Conservation (phyloP, 139 green algal species). For the Chlorella sp. region DNA sequence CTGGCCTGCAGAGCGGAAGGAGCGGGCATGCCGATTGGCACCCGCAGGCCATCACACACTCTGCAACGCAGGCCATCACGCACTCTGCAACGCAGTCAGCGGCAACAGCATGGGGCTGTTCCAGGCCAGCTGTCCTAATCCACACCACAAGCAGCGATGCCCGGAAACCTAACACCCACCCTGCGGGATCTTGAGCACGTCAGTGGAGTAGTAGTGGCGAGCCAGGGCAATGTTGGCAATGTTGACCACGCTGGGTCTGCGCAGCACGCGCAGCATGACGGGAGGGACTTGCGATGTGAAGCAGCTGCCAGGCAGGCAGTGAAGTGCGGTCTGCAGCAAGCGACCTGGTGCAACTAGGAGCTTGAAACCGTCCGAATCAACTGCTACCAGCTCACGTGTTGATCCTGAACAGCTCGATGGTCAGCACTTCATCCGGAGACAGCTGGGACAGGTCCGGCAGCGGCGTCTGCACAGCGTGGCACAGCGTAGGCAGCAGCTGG, state of each 20-base stretch:
- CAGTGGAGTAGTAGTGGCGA: conserved; percentile 40
- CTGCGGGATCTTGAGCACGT: conserved; percentile 57
- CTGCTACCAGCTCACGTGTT: conserved; percentile 60
- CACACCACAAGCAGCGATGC: no score
- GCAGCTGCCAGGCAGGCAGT: not conserved
- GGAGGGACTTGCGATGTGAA: no score
- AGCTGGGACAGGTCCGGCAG: conserved; percentile 40
- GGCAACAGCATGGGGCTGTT: not conserved
- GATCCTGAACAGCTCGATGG: conserved; percentile 57
- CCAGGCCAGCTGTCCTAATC: not conserved
- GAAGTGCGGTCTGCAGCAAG: no score
- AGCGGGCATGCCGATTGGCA: no score
- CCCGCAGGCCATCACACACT: no score
- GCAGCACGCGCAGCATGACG: not conserved
- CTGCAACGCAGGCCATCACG: no score
- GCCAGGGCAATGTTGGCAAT: conserved; percentile 58
- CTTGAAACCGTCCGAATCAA: no score
- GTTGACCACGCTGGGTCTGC: conserved; percentile 66
- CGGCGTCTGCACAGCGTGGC: conserved; percentile 16
- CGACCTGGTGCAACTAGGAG: no score
- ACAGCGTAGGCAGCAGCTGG: not conserved
- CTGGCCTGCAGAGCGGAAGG: conserved; percentile 23
- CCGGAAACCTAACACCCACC: no score
- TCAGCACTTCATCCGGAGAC: conserved; percentile 50
- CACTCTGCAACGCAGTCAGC: no score